Percentiles rank a stretch among this genome's conserved stretches.
These are phyloP conservation scores for Tetrapyrgos nigripes DNA, from an alignment of 1,284 basidiomycete genomes.

Conservation along the genomic window DNA sequence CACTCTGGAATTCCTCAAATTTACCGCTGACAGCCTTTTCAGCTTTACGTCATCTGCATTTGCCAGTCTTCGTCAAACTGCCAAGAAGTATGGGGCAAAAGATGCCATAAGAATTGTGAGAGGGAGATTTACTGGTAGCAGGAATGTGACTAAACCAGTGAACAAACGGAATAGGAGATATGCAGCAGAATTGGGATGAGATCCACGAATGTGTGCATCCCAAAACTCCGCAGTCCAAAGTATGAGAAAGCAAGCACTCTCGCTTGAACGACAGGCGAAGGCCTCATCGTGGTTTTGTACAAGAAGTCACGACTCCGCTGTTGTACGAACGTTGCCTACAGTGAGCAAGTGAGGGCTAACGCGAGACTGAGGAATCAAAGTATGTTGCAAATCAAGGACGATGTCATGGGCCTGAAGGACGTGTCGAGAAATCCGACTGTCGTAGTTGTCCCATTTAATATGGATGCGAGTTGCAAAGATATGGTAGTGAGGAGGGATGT, in stretches of 20 bases:
- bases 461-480: no score
- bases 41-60: no score
- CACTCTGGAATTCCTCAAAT: no score
- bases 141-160: slow-evolving; percentile 6
- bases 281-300: no score
- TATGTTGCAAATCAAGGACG: slow-evolving; percentile 1
- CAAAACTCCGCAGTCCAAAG: slow-evolving; percentile 7
- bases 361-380: no score
- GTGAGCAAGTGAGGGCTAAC: no score
- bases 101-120: background rate
- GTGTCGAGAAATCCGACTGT: background rate
- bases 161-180: slow-evolving; percentile 15
- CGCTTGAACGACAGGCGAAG: slow-evolving; percentile 4
- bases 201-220: slow-evolving; percentile 12
- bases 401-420: background rate
- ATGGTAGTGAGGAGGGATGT: no score
- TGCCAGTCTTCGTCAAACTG: slow-evolving; percentile 1
- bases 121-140: slow-evolving; percentile 2
- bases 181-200: slow-evolving; percentile 14
- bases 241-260: slow-evolving; percentile 9
- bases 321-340: slow-evolving; percentile 10
- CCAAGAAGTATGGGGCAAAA: background rate
- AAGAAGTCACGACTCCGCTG: slow-evolving; percentile 12
- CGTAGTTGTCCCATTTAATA: background rate
- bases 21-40: no score